Base-by-base conservation (phyloP, 2,329 filamentous ascomycete species). In the Aspergillus thermomutatus region DNA sequence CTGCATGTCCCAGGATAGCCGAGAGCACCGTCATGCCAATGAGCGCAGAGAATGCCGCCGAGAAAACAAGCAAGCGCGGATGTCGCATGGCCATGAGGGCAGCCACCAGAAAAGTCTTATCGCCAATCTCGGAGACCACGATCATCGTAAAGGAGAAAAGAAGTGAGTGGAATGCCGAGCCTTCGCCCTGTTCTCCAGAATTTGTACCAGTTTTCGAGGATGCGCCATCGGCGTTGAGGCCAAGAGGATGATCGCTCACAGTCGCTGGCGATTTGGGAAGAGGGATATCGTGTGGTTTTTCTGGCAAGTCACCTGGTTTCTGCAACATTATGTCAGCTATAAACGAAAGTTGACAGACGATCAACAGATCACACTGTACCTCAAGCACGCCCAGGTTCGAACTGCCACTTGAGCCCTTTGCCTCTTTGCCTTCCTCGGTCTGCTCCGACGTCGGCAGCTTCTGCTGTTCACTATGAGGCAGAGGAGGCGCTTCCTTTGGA, bases 61-160 rank as follows among this genome's bases (percentile, higher is more conserved):
- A 90, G 77, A 99, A 99, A 60, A 99, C 94, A 11, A 97, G 83
- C 62, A 96, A 80, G 52, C 94, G 88, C 60, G 94, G 89, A 69
- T 99, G 93, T 72, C 96, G 94, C 94, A 99, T 99, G 11, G 94
- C 94, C 94, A 99, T 99, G 19, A 99, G 84, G 7, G 92, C 93
- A 6, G 94, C 94, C 23, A 99, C 91, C 46, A 99, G 83, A 80
- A 99, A 99, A 0, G 94, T 99, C 79, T 99, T 99, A 83, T 99
- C 94, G 61, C 94, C 94, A 67, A 99, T 87, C 74, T 99, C 94
- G 49, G 93, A 97, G 66, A 97, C 89, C 60, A 97, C 80, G 67
- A 99, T 99, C 94, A 97, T 99, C 56, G 92, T 93, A 58, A 97
- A 86, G 17, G 94, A 96, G 31, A 97, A 86, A 11, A 96, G 70